Conservation (phyloP, 164 flowering plant species). For the Annona cherimola region DNA sequence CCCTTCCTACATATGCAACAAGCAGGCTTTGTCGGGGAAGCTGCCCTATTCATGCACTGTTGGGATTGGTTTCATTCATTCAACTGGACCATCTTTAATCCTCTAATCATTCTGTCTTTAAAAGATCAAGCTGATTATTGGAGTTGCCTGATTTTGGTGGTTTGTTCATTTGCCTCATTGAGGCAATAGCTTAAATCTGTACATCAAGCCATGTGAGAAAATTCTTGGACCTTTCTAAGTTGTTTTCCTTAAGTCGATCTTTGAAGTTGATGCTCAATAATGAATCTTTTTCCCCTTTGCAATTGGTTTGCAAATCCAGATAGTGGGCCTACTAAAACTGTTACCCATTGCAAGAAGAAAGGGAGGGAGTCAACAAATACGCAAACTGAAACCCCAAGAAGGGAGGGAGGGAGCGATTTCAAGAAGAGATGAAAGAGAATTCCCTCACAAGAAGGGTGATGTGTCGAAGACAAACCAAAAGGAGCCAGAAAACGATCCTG, state of each 20-base stretch:
- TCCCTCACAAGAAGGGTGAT: conserved; percentile 11
- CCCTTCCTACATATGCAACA: conserved; percentile 66
- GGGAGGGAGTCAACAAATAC: conserved; percentile 23
- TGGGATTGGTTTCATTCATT: conserved; percentile 75
- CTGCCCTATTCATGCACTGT: conserved; percentile 52
- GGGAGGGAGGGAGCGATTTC: conserved; percentile 45
- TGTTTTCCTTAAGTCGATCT: no score
- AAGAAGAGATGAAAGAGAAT: conserved; percentile 38
- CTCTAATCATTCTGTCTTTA: background rate
- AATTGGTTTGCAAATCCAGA: conserved; percentile 12
- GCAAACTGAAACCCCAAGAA: conserved; percentile 31
- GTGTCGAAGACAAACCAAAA: conserved; percentile 2
- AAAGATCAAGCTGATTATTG: background rate
- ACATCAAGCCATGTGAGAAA: background rate
- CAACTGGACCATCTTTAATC: conserved; percentile 71
- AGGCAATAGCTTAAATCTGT: background rate
- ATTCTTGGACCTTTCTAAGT: background rate
- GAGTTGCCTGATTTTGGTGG: background rate
- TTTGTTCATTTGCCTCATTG: background rate
- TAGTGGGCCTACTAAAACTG: conserved; percentile 43
- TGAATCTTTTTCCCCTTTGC: conserved; percentile 9
- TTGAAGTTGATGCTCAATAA: background rate
- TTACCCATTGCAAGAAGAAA: conserved; percentile 62
- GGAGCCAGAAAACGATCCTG: conserved; percentile 12
- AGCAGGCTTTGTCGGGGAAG: conserved; percentile 34